Percentiles rank a stretch among this genome's conserved stretches.
phyloP scores from a whole-genome alignment of 768 basidiomycete species.

The Panus rudis region DNA sequence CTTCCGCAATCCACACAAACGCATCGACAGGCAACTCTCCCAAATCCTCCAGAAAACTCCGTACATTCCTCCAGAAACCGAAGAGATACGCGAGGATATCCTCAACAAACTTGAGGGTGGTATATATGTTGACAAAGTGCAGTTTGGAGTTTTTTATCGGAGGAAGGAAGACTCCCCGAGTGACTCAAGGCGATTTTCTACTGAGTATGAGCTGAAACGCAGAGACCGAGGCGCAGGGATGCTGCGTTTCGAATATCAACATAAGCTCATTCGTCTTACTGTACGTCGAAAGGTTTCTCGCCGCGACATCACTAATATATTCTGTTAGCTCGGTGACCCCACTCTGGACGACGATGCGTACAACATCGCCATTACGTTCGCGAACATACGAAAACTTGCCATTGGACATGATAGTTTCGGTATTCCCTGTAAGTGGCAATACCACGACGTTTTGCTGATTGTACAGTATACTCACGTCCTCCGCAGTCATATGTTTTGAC shows the following conservation, averaged over 20 bases:
- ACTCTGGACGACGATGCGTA: constrained; percentile 43
- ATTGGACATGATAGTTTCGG: constrained; percentile 54
- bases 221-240: constrained; percentile 38
- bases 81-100: constrained; percentile 27
- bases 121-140: constrained; percentile 53
- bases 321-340: constrained; percentile 48
- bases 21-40: constrained; percentile 1
- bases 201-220: constrained; percentile 61
- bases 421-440: constrained; percentile 48
- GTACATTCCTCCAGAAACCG: constrained; percentile 24
- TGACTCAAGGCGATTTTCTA: constrained; percentile 41
- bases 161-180: constrained; percentile 9
- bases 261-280: constrained; percentile 56
- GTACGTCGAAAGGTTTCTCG: constrained; percentile 28
- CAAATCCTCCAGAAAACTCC: constrained; percentile 25
- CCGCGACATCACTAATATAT: not conserved
- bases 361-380: constrained; percentile 47
- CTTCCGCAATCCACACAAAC: constrained; percentile 9
- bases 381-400: constrained; percentile 53
- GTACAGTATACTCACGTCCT: not conserved
- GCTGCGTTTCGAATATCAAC: constrained; percentile 59
- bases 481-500: constrained; percentile 63
- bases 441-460: not conserved
- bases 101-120: constrained; percentile 36
- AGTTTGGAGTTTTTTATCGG: constrained; percentile 58